Base-by-base conservation (phyloP, 1,284 basidiomycete genomes). In the Cyathus olla region DNA sequence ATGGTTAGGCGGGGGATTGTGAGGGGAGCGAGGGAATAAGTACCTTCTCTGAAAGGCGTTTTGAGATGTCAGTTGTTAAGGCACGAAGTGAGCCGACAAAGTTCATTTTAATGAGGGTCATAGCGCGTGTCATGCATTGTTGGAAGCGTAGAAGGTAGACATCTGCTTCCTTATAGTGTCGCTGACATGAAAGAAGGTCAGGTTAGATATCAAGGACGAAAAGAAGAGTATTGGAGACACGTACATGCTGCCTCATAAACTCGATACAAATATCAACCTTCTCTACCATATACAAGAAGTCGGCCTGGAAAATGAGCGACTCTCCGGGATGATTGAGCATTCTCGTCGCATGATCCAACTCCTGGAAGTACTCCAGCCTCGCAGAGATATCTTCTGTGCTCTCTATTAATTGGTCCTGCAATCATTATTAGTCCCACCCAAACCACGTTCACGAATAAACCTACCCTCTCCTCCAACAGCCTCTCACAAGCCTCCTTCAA, bases 31-130 rank as follows among this genome's bases (percentile, higher is more conserved):
- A 27, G 57, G 21, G 39, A n/a, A n/a, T 17, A 22, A 62, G 13
- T 59, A 90, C 93, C 82, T 91, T 93, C 66, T 95, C 94, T 0
- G 85, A 83, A 51, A 96, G 74, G 10, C 93, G 87, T 66, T 85
- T 91, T 2, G 86, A 85, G 15, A 96, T 86, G 67, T 97, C 94
- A 24, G 87, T 78, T 1, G 90, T 88, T 13, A 96, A 83, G 1
- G 90, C 88, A 57, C 90, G 85, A 13, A 98, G 82, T 2, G 93
- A 91, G 4, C 92, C 91, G 24, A 96, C 90, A 70, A 97, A 97
- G 78, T 93, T 95, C 88, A 98, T 95, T 74, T 94, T 96, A 80
- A 98, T 95, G 55, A 98, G 84, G 0, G 95, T 97, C 96, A 98
- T 97, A 24, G 95, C 94, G 37, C 96, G 89, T 0, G 95, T 97